Evolutionary conservation across 1,284 basidiomycete genomes (phyloP), one percentile per base, ranked within the genome.

Genomic region (Irpex sp.): DNA sequence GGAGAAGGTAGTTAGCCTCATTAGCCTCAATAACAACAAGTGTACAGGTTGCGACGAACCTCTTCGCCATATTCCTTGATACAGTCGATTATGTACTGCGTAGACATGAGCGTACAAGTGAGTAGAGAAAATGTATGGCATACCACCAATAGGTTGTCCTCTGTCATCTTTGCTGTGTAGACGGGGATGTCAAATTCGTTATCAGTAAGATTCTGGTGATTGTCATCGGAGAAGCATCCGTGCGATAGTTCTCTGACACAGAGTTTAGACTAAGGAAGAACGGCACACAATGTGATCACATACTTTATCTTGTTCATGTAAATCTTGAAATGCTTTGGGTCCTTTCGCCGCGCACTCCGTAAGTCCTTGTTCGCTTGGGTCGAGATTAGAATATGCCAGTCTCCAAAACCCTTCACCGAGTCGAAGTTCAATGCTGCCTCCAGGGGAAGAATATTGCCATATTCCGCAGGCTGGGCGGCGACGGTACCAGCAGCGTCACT

Each of bases 121-220:
- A 7, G 38, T 7, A 31, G 8, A 31, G 6, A 26, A 56, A 54
- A 56, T 67, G 37, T 13, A 1, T 17, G 17, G 74, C 83, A 21
- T 69, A 89, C 87, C 17, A 89, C 79, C 3, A 90, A 74, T 4
- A 88, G 79, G 21, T 79, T 74, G 68, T 89, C 86, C 0, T 80
- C 67, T 0, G 85, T 86, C 82, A 89, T 85, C 70, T 88, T 89
- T 0, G 88, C 88, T 69, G 88, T 87, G 61, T 81, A 90, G 8
- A 90, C 82, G 0, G 88, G 86, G 4, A 75, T 73, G 9, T 81
- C 81, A 4, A 74, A 73, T 36, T 76, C 71, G 0, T 75, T 64
- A 0, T 80, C 81, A 36, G 79, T 85, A 11, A 90, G 74, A n/a
- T 79, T 73, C 72, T 88, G 89, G 66, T 89, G 86, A 64, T 90